A percentile compares a stretch with the other conserved stretches of the same genome.
Evolutionary conservation across 495 filamentous ascomycete genomes (phyloP).

Genomic region (Aspergillus sparsus): DNA sequence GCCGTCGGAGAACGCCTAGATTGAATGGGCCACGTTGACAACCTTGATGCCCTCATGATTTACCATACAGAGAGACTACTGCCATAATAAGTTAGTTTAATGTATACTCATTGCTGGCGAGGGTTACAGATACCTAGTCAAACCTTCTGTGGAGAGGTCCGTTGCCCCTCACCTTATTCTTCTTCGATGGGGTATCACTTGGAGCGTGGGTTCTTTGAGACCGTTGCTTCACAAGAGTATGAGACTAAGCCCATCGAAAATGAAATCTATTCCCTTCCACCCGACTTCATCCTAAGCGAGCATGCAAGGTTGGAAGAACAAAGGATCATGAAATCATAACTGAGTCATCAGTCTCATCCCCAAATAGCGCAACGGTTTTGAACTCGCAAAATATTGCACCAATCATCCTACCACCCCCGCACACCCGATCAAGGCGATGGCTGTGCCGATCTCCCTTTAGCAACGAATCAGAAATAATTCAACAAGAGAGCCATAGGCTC

Average conservation of each 20-base stretch:
- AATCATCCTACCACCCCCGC: constrained; percentile 32
- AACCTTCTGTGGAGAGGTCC: background rate
- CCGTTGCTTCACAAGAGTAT: background rate
- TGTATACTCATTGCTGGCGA: constrained; percentile 3
- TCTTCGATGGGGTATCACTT: background rate
- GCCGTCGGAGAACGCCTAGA: constrained; percentile 13
- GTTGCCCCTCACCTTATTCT: constrained; percentile 5
- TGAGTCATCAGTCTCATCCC: constrained; percentile 17
- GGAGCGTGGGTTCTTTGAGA: constrained; percentile 5
- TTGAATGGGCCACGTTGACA: background rate
- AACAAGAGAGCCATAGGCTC: constrained; percentile 3
- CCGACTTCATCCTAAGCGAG: constrained; percentile 1
- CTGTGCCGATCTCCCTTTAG: constrained; percentile 33
- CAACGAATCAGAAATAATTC: constrained; percentile 10
- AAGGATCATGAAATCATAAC: constrained; percentile 21
- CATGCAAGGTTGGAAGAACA: background rate
- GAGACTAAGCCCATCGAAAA: background rate
- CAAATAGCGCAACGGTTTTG: constrained; percentile 24
- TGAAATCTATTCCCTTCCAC: background rate
- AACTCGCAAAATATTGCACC: constrained; percentile 38
- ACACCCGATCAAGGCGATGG: constrained; percentile 31
- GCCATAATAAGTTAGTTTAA: constrained; percentile 16
- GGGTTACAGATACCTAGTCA: background rate
- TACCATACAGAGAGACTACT: constrained; percentile 23
- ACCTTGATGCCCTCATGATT: constrained; percentile 21